Base-by-base conservation (phyloP, 345 rosid species). In the Ricinus communis region DNA sequence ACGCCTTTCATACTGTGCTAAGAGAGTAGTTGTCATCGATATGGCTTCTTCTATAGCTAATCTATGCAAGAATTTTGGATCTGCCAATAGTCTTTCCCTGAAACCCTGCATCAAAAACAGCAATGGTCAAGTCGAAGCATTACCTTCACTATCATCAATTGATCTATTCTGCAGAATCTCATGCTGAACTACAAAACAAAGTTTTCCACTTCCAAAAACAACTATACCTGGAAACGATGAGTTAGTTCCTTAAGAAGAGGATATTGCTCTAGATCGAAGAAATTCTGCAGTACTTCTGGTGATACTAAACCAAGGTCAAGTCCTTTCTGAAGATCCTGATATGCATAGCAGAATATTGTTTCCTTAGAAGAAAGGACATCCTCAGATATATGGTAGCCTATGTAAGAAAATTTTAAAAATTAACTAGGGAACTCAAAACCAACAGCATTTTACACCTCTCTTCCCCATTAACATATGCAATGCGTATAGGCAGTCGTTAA, bases 251-350 rank as follows among this genome's bases (percentile, higher is more conserved):
- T 84, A 75, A 89, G 81, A 63, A 91, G 74, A 77, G 97, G 98
- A 86, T 89, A 87, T 25, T 85, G 84, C 83, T 93, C 97, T 71
- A 93, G 79, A 81, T 89, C 93, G 70, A 93, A 89, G 83, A 93
- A 89, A 79, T 88, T 93, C 83, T 93, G 97, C 73, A 93, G 88
- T 31, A 86, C 96, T 77, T 93, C 97, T 47, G 98, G 97, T 50
- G 97, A 93, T 76, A 93, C 90, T 59, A 93, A 69, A 55, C 97
- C 98, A 83, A 91, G 98, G 77, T 91, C 98, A 79, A 93, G 89
- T 69, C 98, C 98, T 66, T 88, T 85, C 73, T 88, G 98, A 73
- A 93, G 88, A 78, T 93, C 98, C 98, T 93, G 91, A 50, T 21
- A 78, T 74, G 61, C 65, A 70, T 62, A 54, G 74, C 30, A 68